These are phyloP conservation scores for Penicillium sp. DNA, from an alignment of 2,329 filamentous ascomycete genomes.

Conservation along the genomic window DNA sequence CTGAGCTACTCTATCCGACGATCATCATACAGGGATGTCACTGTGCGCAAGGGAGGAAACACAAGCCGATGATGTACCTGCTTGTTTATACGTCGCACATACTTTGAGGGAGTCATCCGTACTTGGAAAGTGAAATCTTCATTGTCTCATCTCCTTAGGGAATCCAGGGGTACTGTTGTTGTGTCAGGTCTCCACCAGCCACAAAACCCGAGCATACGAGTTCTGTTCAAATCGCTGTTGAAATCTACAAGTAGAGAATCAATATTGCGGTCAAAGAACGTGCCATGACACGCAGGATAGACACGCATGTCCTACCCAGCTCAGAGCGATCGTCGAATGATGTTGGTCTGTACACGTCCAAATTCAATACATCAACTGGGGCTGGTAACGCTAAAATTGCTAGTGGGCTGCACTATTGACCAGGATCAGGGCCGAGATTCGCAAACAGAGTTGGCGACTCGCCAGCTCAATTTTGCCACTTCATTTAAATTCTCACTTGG, in stretches of 20 bases:
- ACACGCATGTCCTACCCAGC: not conserved
- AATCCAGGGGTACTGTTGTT: slow-evolving; percentile 9
- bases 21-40: slow-evolving; percentile 9
- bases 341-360: not conserved
- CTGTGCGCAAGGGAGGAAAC: not conserved
- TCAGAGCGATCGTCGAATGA: slow-evolving; percentile 1
- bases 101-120: no score
- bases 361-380: not conserved
- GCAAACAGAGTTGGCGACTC: not conserved
- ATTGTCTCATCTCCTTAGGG: not conserved
- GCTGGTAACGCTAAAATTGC: slow-evolving; percentile 8
- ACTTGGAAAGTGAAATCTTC: not conserved
- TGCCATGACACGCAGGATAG: not conserved
- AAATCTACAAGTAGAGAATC: not conserved
- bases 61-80: not conserved
- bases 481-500: slow-evolving; percentile 4
- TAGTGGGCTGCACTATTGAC: slow-evolving; percentile 24
- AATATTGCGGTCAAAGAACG: not conserved
- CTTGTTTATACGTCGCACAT: not conserved
- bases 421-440: slow-evolving; percentile 9
- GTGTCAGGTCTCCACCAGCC: not conserved
- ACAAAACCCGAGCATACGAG: not conserved
- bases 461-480: not conserved
- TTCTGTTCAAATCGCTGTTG: not conserved
- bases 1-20: not conserved